phyloP scores from a whole-genome alignment of 805 yeast genomes.

The Komagataella ulmi region DNA sequence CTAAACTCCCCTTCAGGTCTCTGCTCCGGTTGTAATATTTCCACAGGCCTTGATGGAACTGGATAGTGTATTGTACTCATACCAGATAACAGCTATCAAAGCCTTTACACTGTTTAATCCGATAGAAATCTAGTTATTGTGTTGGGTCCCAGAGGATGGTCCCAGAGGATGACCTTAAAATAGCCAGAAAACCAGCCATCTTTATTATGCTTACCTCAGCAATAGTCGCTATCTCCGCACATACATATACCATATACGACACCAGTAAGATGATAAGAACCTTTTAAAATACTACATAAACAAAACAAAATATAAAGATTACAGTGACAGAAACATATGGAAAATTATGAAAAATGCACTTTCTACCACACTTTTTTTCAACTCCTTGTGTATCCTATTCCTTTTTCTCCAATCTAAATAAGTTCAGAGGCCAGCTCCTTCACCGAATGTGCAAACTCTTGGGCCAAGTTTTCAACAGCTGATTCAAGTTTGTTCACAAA shows the following conservation, averaged over 20 bases:
- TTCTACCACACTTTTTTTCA: background rate
- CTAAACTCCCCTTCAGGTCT: background rate
- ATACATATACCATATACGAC: too few species aligned
- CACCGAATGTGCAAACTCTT: background rate
- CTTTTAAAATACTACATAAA: background rate
- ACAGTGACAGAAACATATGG: background rate
- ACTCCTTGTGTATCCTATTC: background rate
- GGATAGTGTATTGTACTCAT: background rate
- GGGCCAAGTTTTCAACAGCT: background rate
- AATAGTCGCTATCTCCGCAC: too few species aligned
- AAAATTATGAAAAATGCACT: background rate
- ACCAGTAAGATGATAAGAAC: background rate
- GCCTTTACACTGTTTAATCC: background rate
- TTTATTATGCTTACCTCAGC: background rate
- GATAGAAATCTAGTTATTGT: background rate
- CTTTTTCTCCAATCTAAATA: background rate
- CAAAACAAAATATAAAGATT: background rate
- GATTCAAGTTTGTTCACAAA: background rate
- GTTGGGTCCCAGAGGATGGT: background rate
- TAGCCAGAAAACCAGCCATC: background rate
- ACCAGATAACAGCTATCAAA: background rate
- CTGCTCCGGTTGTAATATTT: background rate
- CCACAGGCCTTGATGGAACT: background rate
- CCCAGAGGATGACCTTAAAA: background rate
- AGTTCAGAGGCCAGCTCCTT: background rate